Percentiles rank a stretch among this genome's conserved stretches.
phyloP scores from a whole-genome alignment of 108 stramenopile genomes.

The Fragilariopsis cylindrus region DNA sequence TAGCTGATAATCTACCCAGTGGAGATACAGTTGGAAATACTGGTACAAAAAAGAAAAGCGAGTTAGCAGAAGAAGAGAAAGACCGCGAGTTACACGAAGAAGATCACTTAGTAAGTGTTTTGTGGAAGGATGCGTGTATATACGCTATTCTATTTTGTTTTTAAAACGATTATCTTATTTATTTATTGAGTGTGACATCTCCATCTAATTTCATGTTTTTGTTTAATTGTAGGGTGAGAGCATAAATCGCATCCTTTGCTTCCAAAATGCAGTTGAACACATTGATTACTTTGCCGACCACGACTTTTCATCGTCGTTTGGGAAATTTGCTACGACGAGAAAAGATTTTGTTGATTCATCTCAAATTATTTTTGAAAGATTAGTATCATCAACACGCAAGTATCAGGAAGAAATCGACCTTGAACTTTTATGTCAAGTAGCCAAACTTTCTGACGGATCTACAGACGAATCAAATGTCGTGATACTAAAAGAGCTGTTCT shows the following conservation, averaged over 20 bases:
- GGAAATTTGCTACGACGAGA: constrained; percentile 42
- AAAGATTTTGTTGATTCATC: constrained; percentile 55
- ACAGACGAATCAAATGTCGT: constrained; percentile 43
- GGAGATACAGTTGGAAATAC: too few species aligned
- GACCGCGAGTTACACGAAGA: too few species aligned
- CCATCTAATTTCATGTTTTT: background rate
- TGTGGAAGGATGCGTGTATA: too few species aligned
- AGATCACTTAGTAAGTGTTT: too few species aligned
- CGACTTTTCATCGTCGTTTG: constrained; percentile 43
- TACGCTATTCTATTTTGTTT: background rate
- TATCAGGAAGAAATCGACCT: constrained; percentile 37
- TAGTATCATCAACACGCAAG: constrained; percentile 14
- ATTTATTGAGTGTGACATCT: background rate
- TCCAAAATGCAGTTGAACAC: constrained; percentile 45
- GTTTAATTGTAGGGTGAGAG: background rate
- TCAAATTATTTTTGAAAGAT: constrained; percentile 23
- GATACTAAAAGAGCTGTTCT: constrained; percentile 48
- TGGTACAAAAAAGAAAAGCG: background rate
- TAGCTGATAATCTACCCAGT: too few species aligned
- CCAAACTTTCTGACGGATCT: constrained; percentile 37
- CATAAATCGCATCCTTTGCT: constrained; percentile 31
- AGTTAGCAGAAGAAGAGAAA: background rate
- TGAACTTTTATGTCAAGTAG: constrained; percentile 43
- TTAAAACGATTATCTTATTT: background rate
- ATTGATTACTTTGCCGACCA: constrained; percentile 36